Evolutionary conservation across 495 filamentous ascomycete species (phyloP).

Genomic region (Parachaetomium inaequale): DNA sequence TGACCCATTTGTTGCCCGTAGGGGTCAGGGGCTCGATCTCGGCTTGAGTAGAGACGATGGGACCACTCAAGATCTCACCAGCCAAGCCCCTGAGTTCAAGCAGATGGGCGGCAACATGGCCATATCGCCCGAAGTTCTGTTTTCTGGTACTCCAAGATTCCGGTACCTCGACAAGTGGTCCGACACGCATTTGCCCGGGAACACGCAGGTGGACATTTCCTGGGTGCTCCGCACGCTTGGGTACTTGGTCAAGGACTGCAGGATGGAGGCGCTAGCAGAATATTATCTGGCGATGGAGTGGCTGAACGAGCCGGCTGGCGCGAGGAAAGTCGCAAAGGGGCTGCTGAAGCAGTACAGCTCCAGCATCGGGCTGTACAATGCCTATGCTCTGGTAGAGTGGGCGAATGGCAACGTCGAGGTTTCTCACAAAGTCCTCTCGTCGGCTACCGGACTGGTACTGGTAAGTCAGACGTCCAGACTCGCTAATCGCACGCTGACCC

Average conservation of each 20-base stretch:
- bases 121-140: conserved; percentile 38
- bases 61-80: conserved; percentile 16
- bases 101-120: conserved; percentile 34
- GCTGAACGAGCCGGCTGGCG: conserved; percentile 50
- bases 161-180: conserved; percentile 30
- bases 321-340: conserved; percentile 67
- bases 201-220: conserved; percentile 32
- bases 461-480: conserved; percentile 6
- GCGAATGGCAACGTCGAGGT: conserved; percentile 50
- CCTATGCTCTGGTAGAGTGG: conserved; percentile 70
- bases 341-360: conserved; percentile 65
- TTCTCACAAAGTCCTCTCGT: conserved; percentile 62
- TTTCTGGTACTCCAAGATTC: conserved; percentile 39
- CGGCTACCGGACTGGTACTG: conserved; percentile 39
- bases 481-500: neutral
- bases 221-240: conserved; percentile 57
- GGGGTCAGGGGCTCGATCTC: conserved; percentile 13
- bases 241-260: conserved; percentile 44
- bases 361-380: conserved; percentile 69
- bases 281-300: conserved; percentile 70
- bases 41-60: neutral
- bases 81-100: conserved; percentile 34
- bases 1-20: conserved; percentile 39
- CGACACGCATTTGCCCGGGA: neutral
- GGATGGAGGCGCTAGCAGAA: conserved; percentile 57